Evolutionary conservation across 441 rosid species (phyloP).

Genomic region (Gossypium schwendimanii): DNA sequence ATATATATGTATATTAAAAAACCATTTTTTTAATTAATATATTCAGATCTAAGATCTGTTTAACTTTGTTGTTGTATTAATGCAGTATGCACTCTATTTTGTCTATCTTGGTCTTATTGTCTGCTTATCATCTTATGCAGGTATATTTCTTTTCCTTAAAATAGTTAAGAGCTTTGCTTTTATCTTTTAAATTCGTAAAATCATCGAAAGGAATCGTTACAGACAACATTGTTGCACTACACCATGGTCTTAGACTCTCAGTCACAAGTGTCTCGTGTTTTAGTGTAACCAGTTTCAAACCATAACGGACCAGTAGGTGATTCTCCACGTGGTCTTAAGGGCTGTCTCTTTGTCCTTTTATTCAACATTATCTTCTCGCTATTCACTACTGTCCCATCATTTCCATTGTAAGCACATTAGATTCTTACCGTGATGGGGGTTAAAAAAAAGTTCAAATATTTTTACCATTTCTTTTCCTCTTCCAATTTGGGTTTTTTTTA

Average conservation of each 20-base stretch:
- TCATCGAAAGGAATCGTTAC: slow-evolving; percentile 2
- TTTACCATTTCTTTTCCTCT: background rate
- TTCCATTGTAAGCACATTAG: slow-evolving; percentile 10
- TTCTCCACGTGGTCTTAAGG: slow-evolving; percentile 50
- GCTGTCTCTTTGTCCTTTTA: slow-evolving; percentile 28
- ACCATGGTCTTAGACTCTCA: slow-evolving; percentile 12
- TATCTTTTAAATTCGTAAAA: background rate
- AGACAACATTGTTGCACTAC: slow-evolving; percentile 3
- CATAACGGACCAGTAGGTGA: slow-evolving; percentile 26
- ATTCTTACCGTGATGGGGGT: background rate
- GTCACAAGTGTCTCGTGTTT: slow-evolving; percentile 15
- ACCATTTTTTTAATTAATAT: background rate
- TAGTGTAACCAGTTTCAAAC: slow-evolving; percentile 19
- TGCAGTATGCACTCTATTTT: slow-evolving; percentile 90
- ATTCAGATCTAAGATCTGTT: slow-evolving; percentile 48
- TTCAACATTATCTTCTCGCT: slow-evolving; percentile 12
- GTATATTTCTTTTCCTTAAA: slow-evolving; percentile 28
- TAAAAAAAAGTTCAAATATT: background rate
- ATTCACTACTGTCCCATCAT: slow-evolving; percentile 16
- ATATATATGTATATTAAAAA: background rate
- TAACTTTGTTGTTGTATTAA: background rate
- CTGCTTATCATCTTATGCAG: slow-evolving; percentile 94
- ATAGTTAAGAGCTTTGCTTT: background rate
- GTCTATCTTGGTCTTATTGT: slow-evolving; percentile 93
- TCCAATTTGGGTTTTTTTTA: background rate